Evolutionary conservation across 306 rosid species (phyloP), one percentile per base, ranked within the genome.

Genomic region (Cyclanthera cordifolia): DNA sequence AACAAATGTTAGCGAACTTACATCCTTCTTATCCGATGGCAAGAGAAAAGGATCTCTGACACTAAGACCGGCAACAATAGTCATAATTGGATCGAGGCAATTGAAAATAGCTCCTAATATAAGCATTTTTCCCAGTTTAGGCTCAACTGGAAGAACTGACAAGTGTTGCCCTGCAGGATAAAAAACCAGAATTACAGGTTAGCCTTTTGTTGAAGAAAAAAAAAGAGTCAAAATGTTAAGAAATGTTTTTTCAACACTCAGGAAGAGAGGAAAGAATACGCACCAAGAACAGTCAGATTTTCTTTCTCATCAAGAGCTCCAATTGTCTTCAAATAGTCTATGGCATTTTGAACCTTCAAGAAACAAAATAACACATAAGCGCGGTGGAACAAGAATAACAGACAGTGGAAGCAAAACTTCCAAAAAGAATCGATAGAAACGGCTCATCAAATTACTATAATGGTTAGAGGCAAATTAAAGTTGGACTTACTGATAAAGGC

Each of bases 41-140:
- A 84, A 75, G 53, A 93, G 77, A 70, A 93, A 90, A 63, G 96
- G 96, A 88, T 93, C 99, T 82, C 99, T 85, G 74, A 83, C 90
- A 69, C 99, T 93, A 21, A 90, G 94, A 68, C 99, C 95, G 69
- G 95, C 94, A 50, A 86, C 97, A 78, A 90, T 77, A 71, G 95
- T 93, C 85, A 90, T 80, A 64, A 93, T 78, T 37, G 99, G 99
- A 79, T 90, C 95, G 60, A 93, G 79, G 74, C 96, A 93, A 73
- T 86, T 87, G 77, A 93, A 88, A 72, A 90, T 88, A 65, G 95
- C 81, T 71, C 96, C 99, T 78, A 90, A 85, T 66, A 93, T 86
- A 68, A 90, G 96, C 95, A 90, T 90, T 79, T 93, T 90, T 57
- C 96, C 99, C 57, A 90, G 95, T 78, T 93, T 93, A 79, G 99